Conservation (phyloP, 805 yeast species). For the Komagataella kurtzmanii region DNA sequence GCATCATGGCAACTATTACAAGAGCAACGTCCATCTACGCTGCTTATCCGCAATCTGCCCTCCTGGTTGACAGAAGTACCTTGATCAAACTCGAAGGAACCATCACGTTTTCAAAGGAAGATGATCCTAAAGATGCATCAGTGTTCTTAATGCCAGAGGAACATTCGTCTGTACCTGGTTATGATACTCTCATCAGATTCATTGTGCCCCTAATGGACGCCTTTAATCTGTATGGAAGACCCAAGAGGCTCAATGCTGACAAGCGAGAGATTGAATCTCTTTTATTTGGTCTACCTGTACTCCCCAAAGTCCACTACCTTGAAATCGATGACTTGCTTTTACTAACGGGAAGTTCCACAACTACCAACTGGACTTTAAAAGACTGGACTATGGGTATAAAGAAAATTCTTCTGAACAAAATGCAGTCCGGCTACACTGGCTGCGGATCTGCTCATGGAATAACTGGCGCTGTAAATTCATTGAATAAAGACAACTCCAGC, state of each 20-base stretch:
- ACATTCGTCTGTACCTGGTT: slow-evolving; percentile 74
- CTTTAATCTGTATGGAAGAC: slow-evolving; percentile 73
- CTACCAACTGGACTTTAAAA: slow-evolving; percentile 35
- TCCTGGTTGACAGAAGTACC: slow-evolving; percentile 75
- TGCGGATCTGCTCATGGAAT: slow-evolving; percentile 61
- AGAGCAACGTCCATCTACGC: slow-evolving; percentile 69
- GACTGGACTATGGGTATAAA: slow-evolving; percentile 51
- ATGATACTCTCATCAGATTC: slow-evolving; percentile 75
- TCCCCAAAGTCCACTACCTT: slow-evolving; percentile 65
- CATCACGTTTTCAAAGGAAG: slow-evolving; percentile 43
- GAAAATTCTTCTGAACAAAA: slow-evolving; percentile 37
- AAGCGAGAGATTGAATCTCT: slow-evolving; percentile 52
- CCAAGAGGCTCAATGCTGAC: slow-evolving; percentile 60
- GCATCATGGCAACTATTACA: slow-evolving; percentile 68
- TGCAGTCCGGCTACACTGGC: slow-evolving; percentile 55
- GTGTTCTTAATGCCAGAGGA: slow-evolving; percentile 74
- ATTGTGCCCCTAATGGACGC: slow-evolving; percentile 65
- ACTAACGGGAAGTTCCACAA: slow-evolving; percentile 19
- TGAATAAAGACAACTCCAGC: neutral
- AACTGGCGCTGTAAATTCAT: slow-evolving; percentile 32
- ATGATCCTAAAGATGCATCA: slow-evolving; percentile 38
- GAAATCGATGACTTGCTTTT: slow-evolving; percentile 45
- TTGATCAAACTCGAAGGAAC: slow-evolving; percentile 82
- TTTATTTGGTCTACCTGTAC: slow-evolving; percentile 71
- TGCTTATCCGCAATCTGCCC: slow-evolving; percentile 78